Evolutionary conservation across 2,329 filamentous ascomycete species (phyloP).

Genomic region (Cadophora sp.): DNA sequence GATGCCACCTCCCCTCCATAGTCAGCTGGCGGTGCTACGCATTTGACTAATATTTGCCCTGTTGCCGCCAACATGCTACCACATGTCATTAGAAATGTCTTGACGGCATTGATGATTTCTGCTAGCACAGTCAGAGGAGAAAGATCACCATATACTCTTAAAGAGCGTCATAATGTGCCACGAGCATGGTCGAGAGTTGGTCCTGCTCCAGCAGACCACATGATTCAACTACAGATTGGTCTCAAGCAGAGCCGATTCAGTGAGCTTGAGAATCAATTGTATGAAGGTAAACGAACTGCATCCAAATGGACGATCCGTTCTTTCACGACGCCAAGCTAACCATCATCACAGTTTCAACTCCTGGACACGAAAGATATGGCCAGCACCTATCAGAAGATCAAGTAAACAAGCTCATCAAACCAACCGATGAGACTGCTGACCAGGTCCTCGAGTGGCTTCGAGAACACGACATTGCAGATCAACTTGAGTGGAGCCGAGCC

Average conservation of each 20-base stretch:
- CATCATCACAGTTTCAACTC: conserved; percentile 62
- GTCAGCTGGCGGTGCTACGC: no score
- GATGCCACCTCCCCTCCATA: background rate
- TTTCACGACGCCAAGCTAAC: no score
- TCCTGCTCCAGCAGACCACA: conserved; percentile 53
- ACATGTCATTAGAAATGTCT: conserved; percentile 1
- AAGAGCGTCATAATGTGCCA: conserved; percentile 61
- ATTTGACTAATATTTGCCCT: no score
- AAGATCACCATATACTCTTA: conserved; percentile 53
- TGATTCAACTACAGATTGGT: conserved; percentile 62
- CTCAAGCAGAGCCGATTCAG: conserved; percentile 63
- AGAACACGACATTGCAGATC: conserved; percentile 54
- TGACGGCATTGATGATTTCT: conserved; percentile 21
- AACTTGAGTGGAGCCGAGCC: conserved; percentile 53
- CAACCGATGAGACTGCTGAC: conserved; percentile 56
- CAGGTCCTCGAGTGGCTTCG: conserved; percentile 63
- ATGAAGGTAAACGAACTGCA: conserved; percentile 49
- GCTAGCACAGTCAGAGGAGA: conserved; percentile 19
- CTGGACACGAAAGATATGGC: conserved; percentile 60
- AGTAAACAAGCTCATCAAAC: conserved; percentile 59
- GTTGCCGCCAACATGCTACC: conserved; percentile 14
- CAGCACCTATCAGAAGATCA: conserved; percentile 58
- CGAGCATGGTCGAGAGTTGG: conserved; percentile 55
- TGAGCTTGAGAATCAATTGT: conserved; percentile 60
- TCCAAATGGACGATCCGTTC: no score